Evolutionary conservation across 768 basidiomycete genomes (phyloP).

Genomic region (Tricholoma sp.): DNA sequence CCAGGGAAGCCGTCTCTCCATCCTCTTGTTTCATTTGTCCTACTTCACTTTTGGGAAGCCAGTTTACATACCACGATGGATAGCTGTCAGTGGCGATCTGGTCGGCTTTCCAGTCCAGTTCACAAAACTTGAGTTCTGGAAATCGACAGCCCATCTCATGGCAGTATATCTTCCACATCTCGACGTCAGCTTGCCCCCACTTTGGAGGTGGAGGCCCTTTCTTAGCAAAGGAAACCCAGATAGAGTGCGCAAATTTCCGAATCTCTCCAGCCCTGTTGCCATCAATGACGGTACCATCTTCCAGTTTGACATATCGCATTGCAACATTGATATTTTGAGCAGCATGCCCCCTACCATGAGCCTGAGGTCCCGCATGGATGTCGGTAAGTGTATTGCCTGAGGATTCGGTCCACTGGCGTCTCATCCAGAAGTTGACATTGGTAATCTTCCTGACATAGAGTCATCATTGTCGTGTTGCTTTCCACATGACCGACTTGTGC

Average conservation of each 20-base stretch:
- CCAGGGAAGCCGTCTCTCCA: not conserved
- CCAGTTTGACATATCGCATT: slow-evolving; percentile 7
- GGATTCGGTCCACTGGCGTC: not conserved
- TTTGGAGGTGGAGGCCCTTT: slow-evolving; percentile 1
- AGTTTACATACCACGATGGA: slow-evolving; percentile 11
- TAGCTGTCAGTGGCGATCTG: slow-evolving; percentile 13
- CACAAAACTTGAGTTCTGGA: slow-evolving; percentile 16
- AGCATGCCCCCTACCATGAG: not conserved
- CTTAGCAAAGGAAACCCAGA: not conserved
- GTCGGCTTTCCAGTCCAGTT: slow-evolving; percentile 17
- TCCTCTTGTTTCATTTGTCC: not conserved
- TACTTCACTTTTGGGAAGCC: not conserved
- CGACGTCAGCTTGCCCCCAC: slow-evolving; percentile 6
- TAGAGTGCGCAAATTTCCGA: not conserved
- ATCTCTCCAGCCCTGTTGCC: slow-evolving; percentile 4
- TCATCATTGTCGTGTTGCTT: not conserved
- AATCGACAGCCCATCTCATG: slow-evolving; percentile 11
- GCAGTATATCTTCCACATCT: slow-evolving; percentile 4
- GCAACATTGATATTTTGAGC: slow-evolving; percentile 7
- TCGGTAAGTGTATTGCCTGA: not conserved
- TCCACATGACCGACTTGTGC: not conserved
- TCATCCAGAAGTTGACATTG: slow-evolving; percentile 11
- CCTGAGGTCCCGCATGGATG: not conserved
- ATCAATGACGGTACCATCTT: slow-evolving; percentile 4
- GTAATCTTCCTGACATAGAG: slow-evolving; percentile 5